Conservation (phyloP, 2,329 filamentous ascomycete species). For the Leptographium procerum region DNA sequence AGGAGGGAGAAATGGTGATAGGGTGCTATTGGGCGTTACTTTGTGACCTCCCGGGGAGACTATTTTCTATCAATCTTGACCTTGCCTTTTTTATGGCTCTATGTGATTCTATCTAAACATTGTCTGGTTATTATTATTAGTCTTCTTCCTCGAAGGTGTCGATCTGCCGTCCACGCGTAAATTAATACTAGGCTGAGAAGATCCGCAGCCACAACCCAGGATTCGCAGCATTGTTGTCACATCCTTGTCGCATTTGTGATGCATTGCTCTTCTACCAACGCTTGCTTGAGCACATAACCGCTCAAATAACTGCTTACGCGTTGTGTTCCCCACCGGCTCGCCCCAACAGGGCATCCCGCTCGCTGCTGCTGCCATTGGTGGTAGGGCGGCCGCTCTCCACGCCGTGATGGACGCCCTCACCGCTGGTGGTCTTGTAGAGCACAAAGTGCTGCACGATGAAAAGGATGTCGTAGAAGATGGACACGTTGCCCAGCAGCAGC, state of each 20-base stretch:
- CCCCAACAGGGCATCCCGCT: conserved; percentile 26
- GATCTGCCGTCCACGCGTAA: not conserved
- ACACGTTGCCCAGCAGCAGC: conserved; percentile 74
- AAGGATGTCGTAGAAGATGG: conserved; percentile 72
- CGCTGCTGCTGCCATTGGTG: conserved; percentile 6
- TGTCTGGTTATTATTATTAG: not conserved
- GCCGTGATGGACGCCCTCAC: not conserved
- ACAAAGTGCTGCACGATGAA: conserved; percentile 87
- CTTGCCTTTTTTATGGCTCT: not conserved
- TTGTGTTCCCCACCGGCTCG: conserved; percentile 14
- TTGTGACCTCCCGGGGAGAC: not conserved
- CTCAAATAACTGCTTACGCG: not conserved
- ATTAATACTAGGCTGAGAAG: too few relatives aligned
- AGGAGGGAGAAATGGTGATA: not conserved
- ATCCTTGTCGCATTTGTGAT: too few relatives aligned
- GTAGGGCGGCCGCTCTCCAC: not conserved
- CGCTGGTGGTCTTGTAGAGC: conserved; percentile 43
- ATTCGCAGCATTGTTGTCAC: too few relatives aligned
- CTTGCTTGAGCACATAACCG: not conserved
- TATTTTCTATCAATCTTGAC: not conserved
- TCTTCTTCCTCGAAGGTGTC: not conserved
- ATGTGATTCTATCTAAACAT: not conserved
- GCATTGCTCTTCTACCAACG: too few relatives aligned
- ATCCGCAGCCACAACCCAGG: too few relatives aligned
- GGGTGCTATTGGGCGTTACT: not conserved